phyloP scores from a whole-genome alignment of 2,329 filamentous ascomycete species.

The Fusarium fracticaudum region DNA sequence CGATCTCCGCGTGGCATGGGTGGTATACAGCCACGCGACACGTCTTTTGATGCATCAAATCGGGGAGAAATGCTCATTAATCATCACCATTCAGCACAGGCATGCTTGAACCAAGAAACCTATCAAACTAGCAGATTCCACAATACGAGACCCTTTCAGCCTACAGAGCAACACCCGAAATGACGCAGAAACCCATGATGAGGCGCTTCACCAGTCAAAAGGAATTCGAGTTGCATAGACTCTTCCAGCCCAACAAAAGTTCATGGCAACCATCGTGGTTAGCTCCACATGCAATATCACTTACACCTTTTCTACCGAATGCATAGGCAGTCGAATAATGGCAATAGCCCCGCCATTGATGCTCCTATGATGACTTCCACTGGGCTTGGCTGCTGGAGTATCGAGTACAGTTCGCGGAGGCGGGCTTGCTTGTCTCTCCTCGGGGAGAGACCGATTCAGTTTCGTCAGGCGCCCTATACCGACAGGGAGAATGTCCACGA shows the following conservation, averaged over 20 bases:
- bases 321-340: slow-evolving; percentile 9
- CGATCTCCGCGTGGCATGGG: slow-evolving; percentile 1
- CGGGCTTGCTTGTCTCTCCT: background rate
- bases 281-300: background rate
- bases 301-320: background rate
- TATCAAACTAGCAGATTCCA: background rate
- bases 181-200: slow-evolving; percentile 17
- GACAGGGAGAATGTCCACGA: background rate
- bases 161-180: slow-evolving; percentile 2
- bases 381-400: slow-evolving; percentile 34
- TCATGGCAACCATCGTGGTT: background rate
- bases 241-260: slow-evolving; percentile 20
- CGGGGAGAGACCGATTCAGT: background rate
- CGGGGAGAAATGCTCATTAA: background rate
- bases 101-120: background rate
- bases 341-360: slow-evolving; percentile 21
- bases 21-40: slow-evolving; percentile 3
- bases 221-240: slow-evolving; percentile 11
- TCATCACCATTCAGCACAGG: background rate
- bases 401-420: background rate
- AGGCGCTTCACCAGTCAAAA: background rate
- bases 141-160: background rate
- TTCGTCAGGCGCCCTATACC: background rate
- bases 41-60: background rate
- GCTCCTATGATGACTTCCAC: slow-evolving; percentile 10